Base-by-base conservation (phyloP, 2,329 filamentous ascomycete species). In the Colletotrichum zoysiae region DNA sequence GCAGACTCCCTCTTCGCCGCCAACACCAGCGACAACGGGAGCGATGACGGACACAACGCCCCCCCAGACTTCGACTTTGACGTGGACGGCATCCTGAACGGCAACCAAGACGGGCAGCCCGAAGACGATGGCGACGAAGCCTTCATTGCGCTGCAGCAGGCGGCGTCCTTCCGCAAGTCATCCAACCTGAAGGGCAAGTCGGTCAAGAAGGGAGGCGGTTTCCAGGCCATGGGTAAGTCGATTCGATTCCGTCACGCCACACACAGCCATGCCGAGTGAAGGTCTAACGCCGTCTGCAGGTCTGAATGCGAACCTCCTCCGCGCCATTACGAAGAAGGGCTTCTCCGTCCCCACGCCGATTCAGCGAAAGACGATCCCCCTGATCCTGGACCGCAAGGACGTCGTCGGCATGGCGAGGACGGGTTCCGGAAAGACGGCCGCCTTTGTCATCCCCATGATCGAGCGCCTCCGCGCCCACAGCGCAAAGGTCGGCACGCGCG, bases 361-460 rank as follows among this genome's bases (percentile, higher is more conserved):
- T 81, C 96, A 99, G 84, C 90, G 96, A 76, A 98, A 98, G 83
- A 94, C 96, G 2, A 97, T 99, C 59, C 97, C 96, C 5, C 86
- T 98, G 67, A 90, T 99, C 67, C 86, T 98, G 76, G 93, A 97
- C 73, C 90, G 92, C 65, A 93, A 95, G 82, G 96, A 99, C 87
- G 93, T 98, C n/a, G 95, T 99, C 33, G 97, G 95, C 75, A 99
- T 99, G 96, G 96, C 96, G 9, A 89, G 97, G 75, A 99, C 97
- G n/a, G 96, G 96, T 80, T 98, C 95, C 26, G 96, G 96, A 84
- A 99, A 99, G 86, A 99, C 97, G 1, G 96, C 95, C 1, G 96
- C 96, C 30, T 99, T 99, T 81, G 95, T 98, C 35, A 97, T 99
- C 75, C 96, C 96, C 55, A 97, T 99, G 95, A 95, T 99, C 73